Percentiles rank a stretch among this genome's conserved stretches.
Evolutionary conservation across 2,329 filamentous ascomycete species (phyloP).

Genomic region (Aspergillus chevalieri): DNA sequence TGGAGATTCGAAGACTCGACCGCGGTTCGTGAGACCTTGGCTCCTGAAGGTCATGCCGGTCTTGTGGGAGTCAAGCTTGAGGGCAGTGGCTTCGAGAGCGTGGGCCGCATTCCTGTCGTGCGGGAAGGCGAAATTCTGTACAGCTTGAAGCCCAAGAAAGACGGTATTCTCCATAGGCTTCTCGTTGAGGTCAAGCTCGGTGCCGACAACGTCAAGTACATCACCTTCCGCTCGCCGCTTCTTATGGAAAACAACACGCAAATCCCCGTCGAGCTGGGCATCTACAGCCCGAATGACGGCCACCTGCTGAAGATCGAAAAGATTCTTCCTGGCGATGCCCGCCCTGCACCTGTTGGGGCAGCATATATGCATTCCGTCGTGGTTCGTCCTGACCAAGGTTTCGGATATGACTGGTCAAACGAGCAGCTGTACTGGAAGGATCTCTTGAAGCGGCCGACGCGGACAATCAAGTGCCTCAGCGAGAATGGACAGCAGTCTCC

Average conservation of each 20-base stretch:
- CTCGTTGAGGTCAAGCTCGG: slow-evolving; percentile 88
- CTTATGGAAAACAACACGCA: slow-evolving; percentile 94
- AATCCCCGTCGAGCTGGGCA: slow-evolving; percentile 87
- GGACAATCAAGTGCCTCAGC: slow-evolving; percentile 80
- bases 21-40: slow-evolving; percentile 88
- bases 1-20: slow-evolving; percentile 98
- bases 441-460: slow-evolving; percentile 73
- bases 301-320: slow-evolving; percentile 97
- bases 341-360: slow-evolving; percentile 86
- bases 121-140: slow-evolving; percentile 93
- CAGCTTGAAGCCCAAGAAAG: slow-evolving; percentile 77
- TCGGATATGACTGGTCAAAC: slow-evolving; percentile 91
- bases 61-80: slow-evolving; percentile 79
- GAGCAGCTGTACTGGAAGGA: slow-evolving; percentile 92
- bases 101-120: slow-evolving; percentile 82
- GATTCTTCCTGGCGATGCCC: slow-evolving; percentile 82
- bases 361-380: slow-evolving; percentile 84
- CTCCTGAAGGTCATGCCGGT: slow-evolving; percentile 73
- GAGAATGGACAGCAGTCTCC: slow-evolving; percentile 70
- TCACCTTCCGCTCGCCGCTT: slow-evolving; percentile 87
- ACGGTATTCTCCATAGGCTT: slow-evolving; percentile 78
- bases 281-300: slow-evolving; percentile 80
- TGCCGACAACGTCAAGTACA: slow-evolving; percentile 95
- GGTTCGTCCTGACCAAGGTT: slow-evolving; percentile 86
- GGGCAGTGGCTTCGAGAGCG: slow-evolving; percentile 85